phyloP scores from a whole-genome alignment of 805 yeast genomes.

The Monosporozyma solicola region DNA sequence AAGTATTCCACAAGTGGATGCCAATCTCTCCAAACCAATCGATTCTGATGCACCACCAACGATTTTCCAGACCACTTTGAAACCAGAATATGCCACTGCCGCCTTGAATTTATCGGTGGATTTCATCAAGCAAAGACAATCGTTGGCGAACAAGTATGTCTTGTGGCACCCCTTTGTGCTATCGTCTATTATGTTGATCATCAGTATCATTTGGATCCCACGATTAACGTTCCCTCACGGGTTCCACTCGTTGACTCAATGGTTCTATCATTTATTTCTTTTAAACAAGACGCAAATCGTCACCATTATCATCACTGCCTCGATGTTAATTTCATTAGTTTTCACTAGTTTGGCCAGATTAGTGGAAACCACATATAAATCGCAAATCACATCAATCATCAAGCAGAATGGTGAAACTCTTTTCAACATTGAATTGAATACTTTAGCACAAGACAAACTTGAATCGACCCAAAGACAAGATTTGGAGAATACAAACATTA shows the following conservation, averaged over 20 bases:
- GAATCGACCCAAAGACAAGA: not conserved
- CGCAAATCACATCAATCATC: constrained; percentile 31
- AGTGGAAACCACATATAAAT: constrained; percentile 41
- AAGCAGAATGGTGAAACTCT: constrained; percentile 27
- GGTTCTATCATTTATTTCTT: constrained; percentile 16
- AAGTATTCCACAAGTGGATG: constrained; percentile 37
- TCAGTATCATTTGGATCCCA: constrained; percentile 16
- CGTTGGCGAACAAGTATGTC: constrained; percentile 37
- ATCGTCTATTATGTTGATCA: constrained; percentile 14
- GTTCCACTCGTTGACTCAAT: constrained; percentile 15
- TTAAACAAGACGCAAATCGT: constrained; percentile 25
- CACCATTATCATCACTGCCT: constrained; percentile 33
- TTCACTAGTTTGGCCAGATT: constrained; percentile 34
- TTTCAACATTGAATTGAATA: constrained; percentile 22
- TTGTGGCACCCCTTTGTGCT: constrained; percentile 40
- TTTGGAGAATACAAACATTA: constrained; percentile 44
- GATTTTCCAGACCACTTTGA: constrained; percentile 39
- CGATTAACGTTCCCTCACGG: constrained; percentile 14
- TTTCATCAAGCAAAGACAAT: constrained; percentile 38
- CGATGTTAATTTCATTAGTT: constrained; percentile 32
- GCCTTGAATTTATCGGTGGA: constrained; percentile 59
- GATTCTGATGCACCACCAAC: constrained; percentile 44
- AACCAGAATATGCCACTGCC: constrained; percentile 52
- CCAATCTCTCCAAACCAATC: constrained; percentile 47
- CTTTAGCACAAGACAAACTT: constrained; percentile 32